Evolutionary conservation across 495 filamentous ascomycete species (phyloP), one percentile per base, ranked within the genome.

Genomic region (Haplographium delicatum): DNA sequence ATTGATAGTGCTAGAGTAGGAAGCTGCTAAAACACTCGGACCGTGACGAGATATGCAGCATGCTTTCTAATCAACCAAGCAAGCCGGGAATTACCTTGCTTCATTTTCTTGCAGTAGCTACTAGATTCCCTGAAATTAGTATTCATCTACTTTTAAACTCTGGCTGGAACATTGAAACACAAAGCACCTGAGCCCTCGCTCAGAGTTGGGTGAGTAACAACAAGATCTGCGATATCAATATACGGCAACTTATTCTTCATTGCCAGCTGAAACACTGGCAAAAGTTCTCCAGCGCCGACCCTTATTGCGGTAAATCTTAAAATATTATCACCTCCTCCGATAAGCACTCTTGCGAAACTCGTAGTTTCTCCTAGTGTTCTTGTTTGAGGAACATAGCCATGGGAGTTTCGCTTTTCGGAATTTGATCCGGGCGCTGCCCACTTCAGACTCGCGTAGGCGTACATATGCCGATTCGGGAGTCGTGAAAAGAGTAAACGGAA

Each of bases 251-350:
- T 38, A 33, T 30, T 38, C 27, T 44, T 54, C 44, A 54, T 54
- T 8, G 44, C 44, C 45, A 54, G 35, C 23, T 48, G 44, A 15
- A 54, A 34, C 1, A 54, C 51, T 3, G 51, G 34, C 28, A 54
- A 35, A 10, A 54, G 22, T 33, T 50, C 51, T 16, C 51, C 51
- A 16, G 44, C 51, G 2, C 26, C 34, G 10, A 47, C 34, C 1
- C 51, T 45, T 16, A 54, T 6, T 15, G 51, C 51, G 13, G 51
- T 54, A 35, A 54, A 50, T 11, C 51, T 45, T 18, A 54, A 19
- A 40, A 54, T 50, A 5, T 16, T 19, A 34, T 54, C 51, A 15
- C 42, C 51, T 7, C 22, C 35, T 7, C 16, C 35, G 22, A 39
- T 39, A 15, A 39, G 15, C 35, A 13, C 16, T 13, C 22, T 39